Evolutionary conservation across 75 land plant genomes (phyloP), one percentile per base, ranked within the genome.

Genomic region (Picea glauca): DNA sequence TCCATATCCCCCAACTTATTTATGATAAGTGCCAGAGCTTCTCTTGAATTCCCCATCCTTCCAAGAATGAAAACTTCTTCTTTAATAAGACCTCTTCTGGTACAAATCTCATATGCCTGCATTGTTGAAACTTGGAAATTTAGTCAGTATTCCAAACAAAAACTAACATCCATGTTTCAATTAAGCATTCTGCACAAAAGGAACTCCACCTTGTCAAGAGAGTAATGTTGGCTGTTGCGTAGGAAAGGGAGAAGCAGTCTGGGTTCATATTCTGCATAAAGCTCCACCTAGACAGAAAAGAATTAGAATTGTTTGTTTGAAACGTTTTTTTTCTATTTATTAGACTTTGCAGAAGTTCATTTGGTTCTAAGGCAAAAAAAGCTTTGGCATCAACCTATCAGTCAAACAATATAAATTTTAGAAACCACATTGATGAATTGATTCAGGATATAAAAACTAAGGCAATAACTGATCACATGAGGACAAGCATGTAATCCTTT

Each of bases 91-190:
- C 87, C 86, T 77, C 86, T 86, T 79, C 76, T 92, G n/a, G 87
- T 79, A 77, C 95, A 98, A 60, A 98, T 90, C n/a, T 98, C 99
- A 90, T 93, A 90, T 76, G 99, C 99, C 99, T 98, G 90, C 64
- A 73, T 79, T 9, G 30, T n/a, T 31, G 2, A 46, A 26, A 30
- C 35, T 76, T 30, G 32, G 13, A 70, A 38, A 20, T 70, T 46
- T 43, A 46, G 26, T 40, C 23, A 70, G n/a, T 9, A 70, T 43
- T 70, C 26, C 33, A 70, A 70, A 43, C 50, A 58, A 58, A 17
- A 75, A 76, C 23, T 12, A 11, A 50, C 56, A 50, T 50, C 33
- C 6, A 74, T 15, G 60, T 15, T 26, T 60, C 62, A 26, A 65
- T 18, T 23, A 5, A 46, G n/a, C 15, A 65, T 23, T 56, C 35